Evolutionary conservation across 148 eudicot species (phyloP).

Genomic region (Mesembryanthemum crystallinum): DNA sequence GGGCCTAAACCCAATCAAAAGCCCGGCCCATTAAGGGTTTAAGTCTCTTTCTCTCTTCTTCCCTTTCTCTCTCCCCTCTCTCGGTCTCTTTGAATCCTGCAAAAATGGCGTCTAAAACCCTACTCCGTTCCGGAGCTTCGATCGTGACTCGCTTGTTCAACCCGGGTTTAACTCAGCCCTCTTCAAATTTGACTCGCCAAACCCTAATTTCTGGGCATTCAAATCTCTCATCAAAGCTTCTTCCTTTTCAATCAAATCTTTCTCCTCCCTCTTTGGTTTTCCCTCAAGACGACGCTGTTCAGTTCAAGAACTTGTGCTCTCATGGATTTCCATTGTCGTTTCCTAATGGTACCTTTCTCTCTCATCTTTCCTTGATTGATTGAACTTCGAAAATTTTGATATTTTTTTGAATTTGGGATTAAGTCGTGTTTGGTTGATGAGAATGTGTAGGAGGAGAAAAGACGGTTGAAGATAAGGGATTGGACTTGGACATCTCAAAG

Average conservation of each 20-base stretch:
- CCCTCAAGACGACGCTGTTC: slow-evolving; percentile 41
- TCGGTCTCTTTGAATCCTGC: not conserved
- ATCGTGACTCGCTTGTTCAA: slow-evolving; percentile 41
- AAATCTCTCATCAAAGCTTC: slow-evolving; percentile 12
- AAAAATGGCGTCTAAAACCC: slow-evolving; percentile 61
- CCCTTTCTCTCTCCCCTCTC: not conserved
- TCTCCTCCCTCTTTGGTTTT: slow-evolving; percentile 16
- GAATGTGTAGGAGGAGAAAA: slow-evolving; percentile 28
- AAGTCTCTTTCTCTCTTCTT: slow-evolving; percentile 4
- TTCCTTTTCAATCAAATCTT: slow-evolving; percentile 13
- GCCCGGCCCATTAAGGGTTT: slow-evolving; percentile 2
- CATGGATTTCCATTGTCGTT: slow-evolving; percentile 26
- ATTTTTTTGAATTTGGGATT: not conserved
- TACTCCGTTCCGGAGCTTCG: slow-evolving; percentile 48
- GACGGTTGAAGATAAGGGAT: slow-evolving; percentile 23
- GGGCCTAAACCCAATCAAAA: not conserved
- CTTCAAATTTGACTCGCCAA: slow-evolving; percentile 31
- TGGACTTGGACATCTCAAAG: slow-evolving; percentile 32
- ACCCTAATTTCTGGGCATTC: slow-evolving; percentile 18
- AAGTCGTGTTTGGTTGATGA: slow-evolving; percentile 6
- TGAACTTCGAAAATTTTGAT: not conserved
- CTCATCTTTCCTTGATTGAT: not conserved
- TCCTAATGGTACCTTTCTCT: slow-evolving; percentile 22
- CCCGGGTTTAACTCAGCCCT: slow-evolving; percentile 12
- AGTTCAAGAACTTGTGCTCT: slow-evolving; percentile 24